phyloP scores from a whole-genome alignment of 345 rosid genomes.

The Murraya koenigii region DNA sequence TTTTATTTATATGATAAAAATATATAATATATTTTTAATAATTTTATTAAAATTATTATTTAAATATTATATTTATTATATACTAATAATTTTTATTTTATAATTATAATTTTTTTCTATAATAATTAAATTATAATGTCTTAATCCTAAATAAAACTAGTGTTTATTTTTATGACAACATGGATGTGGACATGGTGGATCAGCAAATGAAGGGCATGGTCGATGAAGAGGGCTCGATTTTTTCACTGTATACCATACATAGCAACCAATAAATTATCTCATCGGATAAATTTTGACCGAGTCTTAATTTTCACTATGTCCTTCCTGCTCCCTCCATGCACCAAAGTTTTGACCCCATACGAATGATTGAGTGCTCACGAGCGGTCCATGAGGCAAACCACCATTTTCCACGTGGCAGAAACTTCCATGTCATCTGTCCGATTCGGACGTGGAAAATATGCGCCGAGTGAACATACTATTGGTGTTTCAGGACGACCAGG shows the following conservation, averaged over 20 bases:
- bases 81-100: too few relatives aligned
- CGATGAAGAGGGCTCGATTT: not conserved
- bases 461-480: not conserved
- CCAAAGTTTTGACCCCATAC: not conserved
- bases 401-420: constrained; percentile 13
- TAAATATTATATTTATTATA: too few relatives aligned
- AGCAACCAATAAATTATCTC: not conserved
- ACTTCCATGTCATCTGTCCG: not conserved
- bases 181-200: too few relatives aligned
- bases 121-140: too few relatives aligned
- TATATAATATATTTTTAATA: too few relatives aligned
- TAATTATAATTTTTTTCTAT: too few relatives aligned
- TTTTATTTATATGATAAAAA: too few relatives aligned
- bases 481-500: constrained; percentile 5
- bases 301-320: not conserved
- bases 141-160: too few relatives aligned
- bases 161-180: too few relatives aligned
- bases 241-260: not conserved
- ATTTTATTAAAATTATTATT: too few relatives aligned
- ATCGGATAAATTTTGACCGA: not conserved
- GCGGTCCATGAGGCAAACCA: not conserved
- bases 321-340: constrained; percentile 12
- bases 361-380: constrained; percentile 10
- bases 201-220: not conserved
- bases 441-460: constrained; percentile 20